Evolutionary conservation across 129 eudicot genomes (phyloP).

Genomic region (Dittrichia graveolens): DNA sequence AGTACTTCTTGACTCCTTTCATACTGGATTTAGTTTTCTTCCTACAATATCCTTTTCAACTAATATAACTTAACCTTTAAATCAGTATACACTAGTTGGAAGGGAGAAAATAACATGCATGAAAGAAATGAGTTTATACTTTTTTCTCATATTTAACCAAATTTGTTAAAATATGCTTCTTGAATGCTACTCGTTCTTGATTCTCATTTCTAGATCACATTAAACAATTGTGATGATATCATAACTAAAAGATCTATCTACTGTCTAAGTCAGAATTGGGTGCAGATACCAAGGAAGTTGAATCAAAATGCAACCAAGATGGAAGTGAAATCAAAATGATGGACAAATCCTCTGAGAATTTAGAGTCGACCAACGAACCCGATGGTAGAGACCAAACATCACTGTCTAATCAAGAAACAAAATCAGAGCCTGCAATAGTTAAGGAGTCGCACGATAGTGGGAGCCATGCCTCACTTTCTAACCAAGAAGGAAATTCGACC

Average conservation of each 20-base stretch:
- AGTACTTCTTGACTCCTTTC: background rate
- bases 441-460: constrained; percentile 39
- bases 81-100: background rate
- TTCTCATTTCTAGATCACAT: background rate
- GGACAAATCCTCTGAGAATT: constrained; percentile 39
- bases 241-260: constrained; percentile 16
- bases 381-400: constrained; percentile 28
- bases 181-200: background rate
- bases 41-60: background rate
- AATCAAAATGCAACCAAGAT: constrained; percentile 40
- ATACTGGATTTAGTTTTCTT: background rate
- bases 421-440: constrained; percentile 22
- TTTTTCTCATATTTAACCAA: background rate
- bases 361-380: constrained; percentile 35
- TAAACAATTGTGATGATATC: background rate
- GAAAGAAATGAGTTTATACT: background rate
- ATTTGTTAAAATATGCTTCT: background rate
- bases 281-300: constrained; percentile 20
- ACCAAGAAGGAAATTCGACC: constrained; percentile 50
- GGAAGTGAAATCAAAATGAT: constrained; percentile 34
- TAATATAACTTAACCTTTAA: background rate
- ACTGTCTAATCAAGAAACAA: constrained; percentile 38
- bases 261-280: constrained; percentile 21
- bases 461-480: constrained; percentile 32
- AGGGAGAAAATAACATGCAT: background rate